These are phyloP conservation scores for Brettanomyces custersianus DNA, from an alignment of 805 yeast genomes.

Conservation along the genomic window DNA sequence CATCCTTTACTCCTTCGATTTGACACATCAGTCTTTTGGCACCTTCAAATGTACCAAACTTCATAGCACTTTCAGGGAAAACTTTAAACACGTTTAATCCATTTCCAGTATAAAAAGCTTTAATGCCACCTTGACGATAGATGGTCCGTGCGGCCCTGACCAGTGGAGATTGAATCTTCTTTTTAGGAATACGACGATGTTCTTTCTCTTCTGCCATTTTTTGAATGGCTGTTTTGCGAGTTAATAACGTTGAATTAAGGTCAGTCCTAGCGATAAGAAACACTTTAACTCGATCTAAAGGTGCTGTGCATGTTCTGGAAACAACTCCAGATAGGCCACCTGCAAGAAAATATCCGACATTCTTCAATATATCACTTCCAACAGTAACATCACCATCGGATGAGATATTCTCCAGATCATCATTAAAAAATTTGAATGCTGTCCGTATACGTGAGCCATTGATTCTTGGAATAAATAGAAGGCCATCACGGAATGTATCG, in stretches of 20 bases:
- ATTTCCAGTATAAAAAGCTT: conserved; percentile 89
- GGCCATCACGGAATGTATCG: conserved; percentile 79
- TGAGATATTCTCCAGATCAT: conserved; percentile 67
- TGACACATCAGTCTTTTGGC: conserved; percentile 66
- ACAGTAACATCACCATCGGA: conserved; percentile 91
- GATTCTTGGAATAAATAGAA: conserved; percentile 73
- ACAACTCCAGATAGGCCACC: conserved; percentile 96
- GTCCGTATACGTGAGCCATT: conserved; percentile 72
- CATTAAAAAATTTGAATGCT: conserved; percentile 73
- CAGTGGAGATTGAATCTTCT: conserved; percentile 61
- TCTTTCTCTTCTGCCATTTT: conserved; percentile 26
- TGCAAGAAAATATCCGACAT: conserved; percentile 85
- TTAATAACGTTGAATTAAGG: conserved; percentile 58
- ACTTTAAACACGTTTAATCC: conserved; percentile 90
- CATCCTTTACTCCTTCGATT: conserved; percentile 68
- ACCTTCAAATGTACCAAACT: conserved; percentile 90
- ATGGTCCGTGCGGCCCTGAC: conserved; percentile 72
- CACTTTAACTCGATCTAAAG: conserved; percentile 91
- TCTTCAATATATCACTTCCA: conserved; percentile 67
- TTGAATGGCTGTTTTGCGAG: conserved; percentile 36
- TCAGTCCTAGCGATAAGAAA: conserved; percentile 88
- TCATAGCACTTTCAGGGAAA: conserved; percentile 95
- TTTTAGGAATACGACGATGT: conserved; percentile 32
- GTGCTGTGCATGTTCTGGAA: conserved; percentile 94
- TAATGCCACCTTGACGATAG: conserved; percentile 82